Evolutionary conservation across 2,329 filamentous ascomycete species (phyloP).

Genomic region (Venturia effusa): DNA sequence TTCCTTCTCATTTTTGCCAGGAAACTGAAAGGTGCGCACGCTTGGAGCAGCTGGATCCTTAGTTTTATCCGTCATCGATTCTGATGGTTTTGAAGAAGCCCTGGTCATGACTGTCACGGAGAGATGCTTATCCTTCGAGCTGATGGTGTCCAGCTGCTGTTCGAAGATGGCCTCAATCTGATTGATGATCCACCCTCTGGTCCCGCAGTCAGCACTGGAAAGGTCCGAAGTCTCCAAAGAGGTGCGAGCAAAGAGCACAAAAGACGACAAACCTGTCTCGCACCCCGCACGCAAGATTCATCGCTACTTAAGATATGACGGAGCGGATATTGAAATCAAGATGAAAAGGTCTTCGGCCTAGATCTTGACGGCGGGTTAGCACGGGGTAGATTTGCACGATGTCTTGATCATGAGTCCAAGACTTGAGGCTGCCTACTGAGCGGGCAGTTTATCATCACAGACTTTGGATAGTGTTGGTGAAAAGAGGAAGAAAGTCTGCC

Average conservation of each 20-base stretch:
- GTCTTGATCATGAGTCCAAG: background rate
- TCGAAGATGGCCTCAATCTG: conserved; percentile 10
- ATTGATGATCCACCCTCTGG: conserved; percentile 2
- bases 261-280: conserved; percentile 9
- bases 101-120: conserved; percentile 4
- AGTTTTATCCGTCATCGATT: background rate
- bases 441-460: background rate
- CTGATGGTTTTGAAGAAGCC: background rate
- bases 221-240: background rate
- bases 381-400: background rate
- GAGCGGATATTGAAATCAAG: background rate
- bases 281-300: background rate
- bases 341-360: background rate
- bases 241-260: background rate
- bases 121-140: conserved; percentile 5
- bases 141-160: conserved; percentile 8
- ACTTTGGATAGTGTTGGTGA: background rate
- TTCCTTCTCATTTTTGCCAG: conserved; percentile 43
- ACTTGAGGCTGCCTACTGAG: background rate
- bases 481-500: background rate
- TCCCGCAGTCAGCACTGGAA: background rate
- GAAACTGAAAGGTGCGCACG: conserved; percentile 28
- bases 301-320: background rate
- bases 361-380: background rate
- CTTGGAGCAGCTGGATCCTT: background rate